Base-by-base conservation (phyloP, 2,329 filamentous ascomycete genomes). In the Aspergillus arachidicola region DNA sequence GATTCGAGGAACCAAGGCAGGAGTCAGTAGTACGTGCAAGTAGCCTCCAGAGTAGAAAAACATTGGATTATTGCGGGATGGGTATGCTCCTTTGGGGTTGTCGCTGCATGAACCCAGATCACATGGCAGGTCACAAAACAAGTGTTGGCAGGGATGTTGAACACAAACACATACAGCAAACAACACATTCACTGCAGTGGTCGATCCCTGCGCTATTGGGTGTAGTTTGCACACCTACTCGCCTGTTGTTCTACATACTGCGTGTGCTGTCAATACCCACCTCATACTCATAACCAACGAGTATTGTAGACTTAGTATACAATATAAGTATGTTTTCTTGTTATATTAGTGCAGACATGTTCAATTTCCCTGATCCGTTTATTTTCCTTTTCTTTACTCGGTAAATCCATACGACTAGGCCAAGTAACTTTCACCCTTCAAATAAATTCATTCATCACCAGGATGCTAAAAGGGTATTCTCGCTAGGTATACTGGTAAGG, bases 401-500 rank as follows among this genome's bases (percentile, higher is more conserved):
- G 26, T 45, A 12, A 11, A 32, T 32, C n/a, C 14, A 21, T 10
- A n/a, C 28, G 14, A 32, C 53, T 36, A 26, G 12, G 7, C 30
- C 43, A 30, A 28, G 26, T 36, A 30, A 26, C 19, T 6, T 41
- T 46, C 14, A 54, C 48, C 60, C 60, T 56, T 53, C 16, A 61
- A 41, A 61, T 58, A 28, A 55, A 32, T 64, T 63, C 57, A 63
- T 66, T 66, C 62, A 66, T 68, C 66, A 51, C 66, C 64, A 62
- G 64, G 64, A 65, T 66, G 66, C 60, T 64, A 63, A 59, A 53
- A 60, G 66, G 66, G 64, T 68, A 66, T 67, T 67, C 48, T 51
- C 61, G 64, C 61, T 64, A 53, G 59, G 41, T 63, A 65, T 61
- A 63, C 34, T 57, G 46, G 48, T 62, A 60, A 61, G 41, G 58